phyloP scores from a whole-genome alignment of 2,329 filamentous ascomycete species.

The Arthrobotrys iridis region DNA sequence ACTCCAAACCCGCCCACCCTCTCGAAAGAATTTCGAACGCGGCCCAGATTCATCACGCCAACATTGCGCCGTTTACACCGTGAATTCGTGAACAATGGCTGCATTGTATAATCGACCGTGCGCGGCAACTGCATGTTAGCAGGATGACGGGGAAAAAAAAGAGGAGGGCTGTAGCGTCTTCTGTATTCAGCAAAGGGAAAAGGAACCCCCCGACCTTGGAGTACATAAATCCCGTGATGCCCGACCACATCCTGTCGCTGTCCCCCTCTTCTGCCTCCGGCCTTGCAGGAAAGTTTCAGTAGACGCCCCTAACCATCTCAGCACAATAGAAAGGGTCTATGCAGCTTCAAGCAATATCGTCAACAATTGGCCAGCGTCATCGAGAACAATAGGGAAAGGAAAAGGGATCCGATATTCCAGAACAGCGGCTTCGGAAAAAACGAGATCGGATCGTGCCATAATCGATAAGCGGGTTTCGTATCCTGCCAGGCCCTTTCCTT shows the following conservation, averaged over 20 bases:
- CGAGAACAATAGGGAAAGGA: conserved; percentile 5
- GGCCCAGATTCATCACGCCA: conserved; percentile 25
- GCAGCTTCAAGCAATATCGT: neutral
- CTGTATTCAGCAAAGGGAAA: no score
- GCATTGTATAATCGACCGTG: conserved; percentile 12
- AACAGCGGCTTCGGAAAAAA: no score
- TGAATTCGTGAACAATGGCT: neutral
- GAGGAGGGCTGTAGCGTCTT: neutral
- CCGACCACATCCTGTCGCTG: neutral
- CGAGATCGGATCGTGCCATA: neutral
- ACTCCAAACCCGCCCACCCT: neutral
- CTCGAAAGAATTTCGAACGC: neutral
- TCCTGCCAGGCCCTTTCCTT: neutral
- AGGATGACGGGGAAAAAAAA: neutral
- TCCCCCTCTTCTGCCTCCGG: neutral
- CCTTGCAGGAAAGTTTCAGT: conserved; percentile 41
- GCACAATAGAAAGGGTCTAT: neutral
- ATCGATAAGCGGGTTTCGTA: conserved; percentile 31
- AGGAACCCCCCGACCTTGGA: no score
- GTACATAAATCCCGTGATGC: conserved; percentile 47
- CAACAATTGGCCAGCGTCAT: neutral
- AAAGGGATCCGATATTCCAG: neutral
- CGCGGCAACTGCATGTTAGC: neutral
- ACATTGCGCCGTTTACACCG: neutral
- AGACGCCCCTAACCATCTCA: conserved; percentile 30